phyloP scores from a whole-genome alignment of 1,284 basidiomycete genomes.

The Erythrobasidium hasegawianum region DNA sequence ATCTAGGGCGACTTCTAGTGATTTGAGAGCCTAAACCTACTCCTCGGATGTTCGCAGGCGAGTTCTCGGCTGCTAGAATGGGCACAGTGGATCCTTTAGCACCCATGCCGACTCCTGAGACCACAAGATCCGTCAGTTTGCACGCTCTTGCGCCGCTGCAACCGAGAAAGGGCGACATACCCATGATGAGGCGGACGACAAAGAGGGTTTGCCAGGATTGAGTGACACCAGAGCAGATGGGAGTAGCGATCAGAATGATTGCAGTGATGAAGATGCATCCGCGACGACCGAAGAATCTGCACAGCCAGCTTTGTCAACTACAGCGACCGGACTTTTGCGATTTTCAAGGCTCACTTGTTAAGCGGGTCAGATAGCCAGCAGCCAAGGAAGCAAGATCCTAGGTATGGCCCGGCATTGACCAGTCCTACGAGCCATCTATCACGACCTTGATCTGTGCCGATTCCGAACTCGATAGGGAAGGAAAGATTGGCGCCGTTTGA shows the following conservation, averaged over 20 bases:
- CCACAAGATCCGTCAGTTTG: background rate
- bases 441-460: conserved; percentile 12
- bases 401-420: conserved; percentile 48
- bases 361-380: conserved; percentile 45
- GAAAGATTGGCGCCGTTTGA: conserved; percentile 36
- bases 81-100: conserved; percentile 48
- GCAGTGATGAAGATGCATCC: conserved; percentile 67
- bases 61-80: conserved; percentile 49
- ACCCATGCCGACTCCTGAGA: conserved; percentile 47
- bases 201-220: conserved; percentile 58
- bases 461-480: conserved; percentile 43
- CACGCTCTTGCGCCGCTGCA: background rate
- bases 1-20: background rate
- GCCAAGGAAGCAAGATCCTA: conserved; percentile 45
- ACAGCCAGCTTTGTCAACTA: background rate
- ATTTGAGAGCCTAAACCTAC: background rate
- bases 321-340: background rate
- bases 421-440: conserved; percentile 48
- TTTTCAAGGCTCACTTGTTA: conserved; percentile 36
- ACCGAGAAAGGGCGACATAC: conserved; percentile 15
- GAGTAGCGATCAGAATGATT: conserved; percentile 55
- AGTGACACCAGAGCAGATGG: conserved; percentile 59
- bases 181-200: conserved; percentile 49
- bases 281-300: conserved; percentile 55
- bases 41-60: conserved; percentile 53